Base-by-base conservation (phyloP, 1,284 basidiomycete species). In the Ceratobasidium sp. region DNA sequence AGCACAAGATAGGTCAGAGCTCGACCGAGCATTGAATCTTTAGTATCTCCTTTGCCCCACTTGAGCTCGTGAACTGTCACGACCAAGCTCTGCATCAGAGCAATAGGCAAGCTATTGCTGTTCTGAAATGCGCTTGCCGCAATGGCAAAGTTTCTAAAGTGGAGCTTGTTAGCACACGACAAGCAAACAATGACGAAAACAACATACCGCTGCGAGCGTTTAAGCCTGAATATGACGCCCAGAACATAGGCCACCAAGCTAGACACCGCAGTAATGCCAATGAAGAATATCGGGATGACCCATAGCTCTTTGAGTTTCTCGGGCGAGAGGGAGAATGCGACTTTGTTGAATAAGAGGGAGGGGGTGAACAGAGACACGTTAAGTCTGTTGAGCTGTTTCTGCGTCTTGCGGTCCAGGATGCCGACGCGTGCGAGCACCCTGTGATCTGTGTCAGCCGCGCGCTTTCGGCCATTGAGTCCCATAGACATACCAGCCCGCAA, bases 341-440 rank as follows among this genome's bases (percentile, higher is more conserved):
- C 95, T 84, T 98, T 98, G 44, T 93, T 95, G 82, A 98, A 98
- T 30, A 98, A 85, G 21, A 98, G 87, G 0, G 93, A 92, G 0
- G 96, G 96, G 0, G 96, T 98, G 82, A 98, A 96, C 44, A 98
- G 87, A 0, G 92, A 93, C 30, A 98, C 88, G 79, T 95, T 95
- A 67, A 95, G 83, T 43, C 87, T 84, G 77, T 93, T 94, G 26
- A 94, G 82, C 87, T 90, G 87, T 91, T 93, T 94, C 82, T 97
- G 95, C 0, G 93, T 95, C 75, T 87, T 88, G 81, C 95, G 96
- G 80, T 98, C 95, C 14, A 96, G 87, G 52, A 98, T 89, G 41
- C 93, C 93, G 28, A 87, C 85, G 57, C 85, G 82, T 1, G 96
- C 93, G 50, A 98, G 89, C 26, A 91, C 83, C 76, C 76, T 77